A percentile compares a stretch with the other conserved stretches of the same genome.
Conservation (phyloP, 106 monocot genomes). For the Dendrobium officinale region DNA sequence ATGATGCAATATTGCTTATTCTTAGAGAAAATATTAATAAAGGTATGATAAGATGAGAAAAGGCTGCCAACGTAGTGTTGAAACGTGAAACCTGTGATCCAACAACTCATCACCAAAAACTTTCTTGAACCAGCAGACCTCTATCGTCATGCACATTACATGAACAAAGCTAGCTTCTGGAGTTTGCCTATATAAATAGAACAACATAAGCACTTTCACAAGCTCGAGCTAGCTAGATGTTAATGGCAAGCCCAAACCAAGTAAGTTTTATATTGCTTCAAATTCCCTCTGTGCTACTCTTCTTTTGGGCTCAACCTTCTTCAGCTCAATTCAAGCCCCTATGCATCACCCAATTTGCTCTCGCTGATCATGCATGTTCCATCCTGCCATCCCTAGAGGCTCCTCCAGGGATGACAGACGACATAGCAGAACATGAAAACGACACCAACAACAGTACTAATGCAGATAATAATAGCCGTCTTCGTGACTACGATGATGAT, state of each 20-base stretch:
- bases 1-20: too few species aligned
- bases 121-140: not conserved
- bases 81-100: not conserved
- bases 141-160: not conserved
- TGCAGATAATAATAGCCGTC: not conserved
- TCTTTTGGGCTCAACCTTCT: not conserved
- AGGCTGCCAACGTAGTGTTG: not conserved
- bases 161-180: not conserved
- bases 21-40: too few species aligned
- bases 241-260: not conserved
- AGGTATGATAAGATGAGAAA: too few species aligned
- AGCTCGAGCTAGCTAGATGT: not conserved
- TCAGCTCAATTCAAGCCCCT: constrained; percentile 8
- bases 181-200: not conserved
- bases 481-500: not conserved
- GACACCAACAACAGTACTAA: not conserved
- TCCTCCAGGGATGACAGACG: not conserved
- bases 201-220: not conserved
- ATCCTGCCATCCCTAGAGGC: not conserved
- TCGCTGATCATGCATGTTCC: constrained; percentile 36
- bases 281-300: not conserved
- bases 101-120: not conserved
- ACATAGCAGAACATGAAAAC: not conserved
- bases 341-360: constrained; percentile 34
- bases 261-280: not conserved